These are phyloP conservation scores for Claviceps capensis DNA, from an alignment of 2,329 filamentous ascomycete genomes.

Conservation along the genomic window DNA sequence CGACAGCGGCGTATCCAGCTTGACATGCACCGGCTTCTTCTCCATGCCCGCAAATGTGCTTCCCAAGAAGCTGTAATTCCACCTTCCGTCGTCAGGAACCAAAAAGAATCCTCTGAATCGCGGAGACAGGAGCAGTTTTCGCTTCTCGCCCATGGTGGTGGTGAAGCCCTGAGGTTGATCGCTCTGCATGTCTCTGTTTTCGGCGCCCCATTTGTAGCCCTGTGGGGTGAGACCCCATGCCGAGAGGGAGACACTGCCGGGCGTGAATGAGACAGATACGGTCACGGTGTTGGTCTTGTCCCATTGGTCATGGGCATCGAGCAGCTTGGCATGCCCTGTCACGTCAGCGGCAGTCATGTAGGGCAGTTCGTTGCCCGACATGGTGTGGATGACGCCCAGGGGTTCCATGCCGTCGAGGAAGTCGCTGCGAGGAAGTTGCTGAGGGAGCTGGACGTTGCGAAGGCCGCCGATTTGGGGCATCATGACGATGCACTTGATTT, in stretches of 20 bases:
- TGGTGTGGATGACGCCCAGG: constrained; percentile 87
- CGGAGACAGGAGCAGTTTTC: constrained; percentile 82
- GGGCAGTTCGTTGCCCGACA: constrained; percentile 83
- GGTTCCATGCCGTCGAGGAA: constrained; percentile 79
- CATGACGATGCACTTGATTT: constrained; percentile 93
- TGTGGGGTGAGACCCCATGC: constrained; percentile 86
- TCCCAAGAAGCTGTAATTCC: constrained; percentile 99
- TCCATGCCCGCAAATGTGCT: constrained; percentile 75
- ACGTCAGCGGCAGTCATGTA: constrained; percentile 96
- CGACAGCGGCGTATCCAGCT: constrained; percentile 77
- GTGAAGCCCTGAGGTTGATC: constrained; percentile 92
- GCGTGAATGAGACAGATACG: constrained; percentile 92
- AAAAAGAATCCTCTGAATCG: constrained; percentile 94
- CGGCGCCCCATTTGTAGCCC: constrained; percentile 92
- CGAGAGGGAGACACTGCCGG: constrained; percentile 85
- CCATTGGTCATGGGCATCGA: constrained; percentile 55
- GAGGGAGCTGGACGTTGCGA: constrained; percentile 80
- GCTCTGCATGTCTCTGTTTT: constrained; percentile 85
- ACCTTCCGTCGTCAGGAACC: constrained; percentile 75
- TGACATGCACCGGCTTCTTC: constrained; percentile 83
- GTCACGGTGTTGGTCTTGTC: constrained; percentile 82
- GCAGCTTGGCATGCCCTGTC: constrained; percentile 81
- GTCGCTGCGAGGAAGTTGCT: constrained; percentile 83
- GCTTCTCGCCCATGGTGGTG: constrained; percentile 86
- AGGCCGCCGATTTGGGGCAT: constrained; percentile 91